Evolutionary conservation across 345 rosid genomes (phyloP), one percentile per base, ranked within the genome.

Genomic region (Diplotaxis tenuifolia): DNA sequence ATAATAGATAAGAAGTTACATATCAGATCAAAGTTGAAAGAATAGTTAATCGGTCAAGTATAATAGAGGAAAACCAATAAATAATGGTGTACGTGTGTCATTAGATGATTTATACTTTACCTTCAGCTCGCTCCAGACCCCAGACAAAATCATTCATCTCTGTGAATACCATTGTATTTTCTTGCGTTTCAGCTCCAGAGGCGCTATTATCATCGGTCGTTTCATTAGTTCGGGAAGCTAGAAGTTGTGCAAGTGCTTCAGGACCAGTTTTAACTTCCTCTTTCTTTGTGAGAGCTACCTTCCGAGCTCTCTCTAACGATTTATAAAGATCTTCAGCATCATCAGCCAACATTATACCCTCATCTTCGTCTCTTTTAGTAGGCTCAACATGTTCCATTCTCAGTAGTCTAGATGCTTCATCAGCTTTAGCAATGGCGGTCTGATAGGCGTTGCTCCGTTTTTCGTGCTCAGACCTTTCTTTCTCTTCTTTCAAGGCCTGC

Each of bases 101-200:
- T 34, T 29, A 56, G 59, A 25, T 45, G 49, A 49, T 57, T 65
- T 34, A 65, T 25, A 29, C 6, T 66, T 63, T 82, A 92, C 98
- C 99, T 85, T 87, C 90, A 72, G 80, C 83, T 62, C 86, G 87
- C 67, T 92, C 89, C 42, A 95, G 93, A 55, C 89, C 99, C 88
- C 89, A 86, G 64, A 92, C 97, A 84, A 95, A 92, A 77, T 88
- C 99, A 57, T 88, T 92, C 89, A 95, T 86, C 85, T 95, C 97
- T 11, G 98, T 90, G 71, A 95, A 85, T 72, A 90, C 96, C 79
- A 92, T 82, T 57, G 81, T 90, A 83, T 86, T 86, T 81, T 95
- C 98, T 79, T 87, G 87, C 34, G 85, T 27, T 70, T 90, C 97
- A 67, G 78, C 90, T 64, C 57, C 75, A 14, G 74, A 22, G 31